Evolutionary conservation across 345 rosid species (phyloP).

Genomic region (Capsella bursapastoris): DNA sequence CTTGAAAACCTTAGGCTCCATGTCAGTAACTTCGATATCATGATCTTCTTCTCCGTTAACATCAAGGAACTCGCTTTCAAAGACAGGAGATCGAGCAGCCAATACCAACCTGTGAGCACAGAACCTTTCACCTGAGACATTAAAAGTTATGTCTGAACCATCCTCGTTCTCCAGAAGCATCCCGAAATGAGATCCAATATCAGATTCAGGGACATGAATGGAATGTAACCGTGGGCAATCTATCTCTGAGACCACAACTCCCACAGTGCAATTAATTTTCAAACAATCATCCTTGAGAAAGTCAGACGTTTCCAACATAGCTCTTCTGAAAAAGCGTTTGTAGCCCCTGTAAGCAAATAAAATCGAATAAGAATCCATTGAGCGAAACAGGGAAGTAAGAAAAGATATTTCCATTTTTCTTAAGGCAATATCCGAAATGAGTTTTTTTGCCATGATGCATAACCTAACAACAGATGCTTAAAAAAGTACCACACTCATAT

Average conservation of each 20-base stretch:
- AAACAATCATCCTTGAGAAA: conserved; percentile 89
- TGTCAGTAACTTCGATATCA: conserved; percentile 65
- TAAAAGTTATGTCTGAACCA: conserved; percentile 74
- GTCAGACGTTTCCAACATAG: conserved; percentile 79
- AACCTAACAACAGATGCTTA: too few relatives aligned
- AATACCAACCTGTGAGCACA: conserved; percentile 84
- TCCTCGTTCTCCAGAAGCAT: conserved; percentile 83
- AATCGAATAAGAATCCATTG: not conserved
- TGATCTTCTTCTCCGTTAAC: conserved; percentile 59
- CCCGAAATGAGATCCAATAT: conserved; percentile 81
- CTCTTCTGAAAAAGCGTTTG: conserved; percentile 85
- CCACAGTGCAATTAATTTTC: conserved; percentile 88
- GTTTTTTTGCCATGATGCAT: too few relatives aligned
- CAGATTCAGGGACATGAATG: conserved; percentile 87
- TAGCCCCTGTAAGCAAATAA: conserved; percentile 72
- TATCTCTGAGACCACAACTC: conserved; percentile 87
- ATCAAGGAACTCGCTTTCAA: conserved; percentile 71
- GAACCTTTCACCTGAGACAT: conserved; percentile 75
- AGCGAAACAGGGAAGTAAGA: not conserved
- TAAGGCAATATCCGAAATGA: too few relatives aligned
- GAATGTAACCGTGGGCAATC: conserved; percentile 82
- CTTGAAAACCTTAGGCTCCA: conserved; percentile 90
- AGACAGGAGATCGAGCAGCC: conserved; percentile 85
- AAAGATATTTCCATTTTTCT: too few relatives aligned
- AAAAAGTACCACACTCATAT: conserved; percentile 6